Conservation (phyloP, 352 stramenopile genomes). For the Pythium angustatum region DNA sequence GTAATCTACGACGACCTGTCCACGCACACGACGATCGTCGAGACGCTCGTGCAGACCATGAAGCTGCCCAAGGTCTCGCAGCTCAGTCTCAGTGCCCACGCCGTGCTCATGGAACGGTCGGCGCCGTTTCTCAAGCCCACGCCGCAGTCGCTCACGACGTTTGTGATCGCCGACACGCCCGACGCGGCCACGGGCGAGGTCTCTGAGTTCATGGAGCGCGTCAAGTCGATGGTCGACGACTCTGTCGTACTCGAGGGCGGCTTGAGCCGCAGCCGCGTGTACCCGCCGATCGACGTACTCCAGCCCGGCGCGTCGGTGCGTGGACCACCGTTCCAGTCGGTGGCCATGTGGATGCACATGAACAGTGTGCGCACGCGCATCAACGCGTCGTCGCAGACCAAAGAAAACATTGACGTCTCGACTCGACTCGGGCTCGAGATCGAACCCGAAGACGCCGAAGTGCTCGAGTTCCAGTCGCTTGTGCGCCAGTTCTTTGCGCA, state of each 20-base stretch:
- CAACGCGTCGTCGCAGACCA: slow-evolving; percentile 56
- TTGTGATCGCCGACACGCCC: slow-evolving; percentile 67
- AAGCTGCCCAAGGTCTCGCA: slow-evolving; percentile 58
- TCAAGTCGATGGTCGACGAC: slow-evolving; percentile 78
- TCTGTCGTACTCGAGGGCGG: slow-evolving; percentile 51
- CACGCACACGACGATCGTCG: slow-evolving; percentile 69
- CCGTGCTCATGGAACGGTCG: slow-evolving; percentile 79
- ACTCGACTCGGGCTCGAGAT: slow-evolving; percentile 72
- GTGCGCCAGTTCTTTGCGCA: slow-evolving; percentile 80
- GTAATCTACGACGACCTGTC: slow-evolving; percentile 83
- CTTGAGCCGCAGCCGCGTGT: slow-evolving; percentile 54
- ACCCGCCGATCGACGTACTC: slow-evolving; percentile 72
- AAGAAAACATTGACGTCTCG: slow-evolving; percentile 61
- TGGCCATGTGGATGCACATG: slow-evolving; percentile 67
- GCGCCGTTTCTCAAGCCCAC: slow-evolving; percentile 56
- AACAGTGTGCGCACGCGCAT: slow-evolving; percentile 60
- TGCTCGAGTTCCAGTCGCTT: slow-evolving; percentile 66
- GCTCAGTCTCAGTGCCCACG: slow-evolving; percentile 65
- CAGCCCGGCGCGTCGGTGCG: slow-evolving; percentile 62
- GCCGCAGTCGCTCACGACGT: slow-evolving; percentile 59
- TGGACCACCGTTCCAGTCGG: slow-evolving; percentile 76
- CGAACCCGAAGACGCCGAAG: slow-evolving; percentile 70
- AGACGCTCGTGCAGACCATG: slow-evolving; percentile 73
- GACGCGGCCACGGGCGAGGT: slow-evolving; percentile 46
- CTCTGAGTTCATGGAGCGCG: slow-evolving; percentile 62